Conservation (phyloP, 345 rosid species). For the Tarenaya hassleriana region DNA sequence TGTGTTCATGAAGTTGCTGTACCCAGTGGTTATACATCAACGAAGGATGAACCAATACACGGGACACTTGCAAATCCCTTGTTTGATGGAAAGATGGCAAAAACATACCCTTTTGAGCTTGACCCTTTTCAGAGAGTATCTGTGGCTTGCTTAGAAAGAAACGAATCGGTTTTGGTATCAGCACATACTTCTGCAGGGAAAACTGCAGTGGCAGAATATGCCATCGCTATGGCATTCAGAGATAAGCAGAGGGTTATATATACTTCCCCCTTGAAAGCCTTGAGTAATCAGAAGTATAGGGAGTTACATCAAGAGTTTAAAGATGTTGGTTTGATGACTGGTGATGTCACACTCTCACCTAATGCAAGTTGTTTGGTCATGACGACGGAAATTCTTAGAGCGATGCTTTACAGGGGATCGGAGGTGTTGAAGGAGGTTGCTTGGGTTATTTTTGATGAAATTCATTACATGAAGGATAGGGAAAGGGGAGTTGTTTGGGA, state of each 20-base stretch:
- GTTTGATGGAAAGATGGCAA: slow-evolving; percentile 74
- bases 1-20: slow-evolving; percentile 97
- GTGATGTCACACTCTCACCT: slow-evolving; percentile 94
- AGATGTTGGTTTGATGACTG: slow-evolving; percentile 99
- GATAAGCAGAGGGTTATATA: slow-evolving; percentile 93
- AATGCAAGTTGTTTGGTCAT: slow-evolving; percentile 93
- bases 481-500: slow-evolving; percentile 99
- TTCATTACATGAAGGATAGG: slow-evolving; percentile 96
- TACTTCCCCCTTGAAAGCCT: slow-evolving; percentile 92
- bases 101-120: slow-evolving; percentile 62
- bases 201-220: slow-evolving; percentile 99
- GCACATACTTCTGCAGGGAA: slow-evolving; percentile 98
- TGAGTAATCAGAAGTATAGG: slow-evolving; percentile 97
- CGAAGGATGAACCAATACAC: slow-evolving; percentile 46
- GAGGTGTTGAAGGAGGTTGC: slow-evolving; percentile 97
- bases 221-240: slow-evolving; percentile 93
- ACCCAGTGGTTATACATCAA: slow-evolving; percentile 52
- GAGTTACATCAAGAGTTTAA: slow-evolving; percentile 87
- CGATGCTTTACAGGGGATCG: slow-evolving; percentile 93
- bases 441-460: slow-evolving; percentile 97
- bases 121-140: slow-evolving; percentile 91
- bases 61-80: slow-evolving; percentile 74
- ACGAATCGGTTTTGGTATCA: slow-evolving; percentile 90
- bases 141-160: slow-evolving; percentile 80
- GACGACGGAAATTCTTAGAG: slow-evolving; percentile 96